phyloP scores from a whole-genome alignment of 345 rosid genomes.

The Populus deltoides region DNA sequence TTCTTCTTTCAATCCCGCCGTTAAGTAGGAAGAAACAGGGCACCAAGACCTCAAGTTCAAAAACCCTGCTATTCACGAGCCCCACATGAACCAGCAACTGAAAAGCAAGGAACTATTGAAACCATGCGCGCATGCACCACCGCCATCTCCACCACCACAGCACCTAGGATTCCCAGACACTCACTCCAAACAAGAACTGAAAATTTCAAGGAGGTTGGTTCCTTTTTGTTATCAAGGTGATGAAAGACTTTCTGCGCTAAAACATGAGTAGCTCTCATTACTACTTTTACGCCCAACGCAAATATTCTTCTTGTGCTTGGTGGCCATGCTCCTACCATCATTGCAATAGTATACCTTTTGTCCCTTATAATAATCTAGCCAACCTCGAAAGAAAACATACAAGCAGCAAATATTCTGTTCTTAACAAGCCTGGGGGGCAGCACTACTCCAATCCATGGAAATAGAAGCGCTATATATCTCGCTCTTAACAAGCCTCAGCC shows the following conservation, averaged over 20 bases:
- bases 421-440: background rate
- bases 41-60: background rate
- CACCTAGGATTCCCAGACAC: conserved; percentile 20
- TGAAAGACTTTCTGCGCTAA: conserved; percentile 20
- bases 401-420: too few relatives aligned
- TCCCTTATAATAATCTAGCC: conserved; percentile 1
- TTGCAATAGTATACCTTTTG: conserved; percentile 7
- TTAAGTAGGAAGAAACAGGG: background rate
- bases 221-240: background rate
- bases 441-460: background rate
- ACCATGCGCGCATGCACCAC: conserved; percentile 16
- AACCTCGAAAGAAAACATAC: background rate
- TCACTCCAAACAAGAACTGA: background rate
- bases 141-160: conserved; percentile 13
- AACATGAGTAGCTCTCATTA: conserved; percentile 15
- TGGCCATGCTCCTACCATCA: conserved; percentile 18
- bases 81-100: conserved; percentile 11
- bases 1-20: background rate
- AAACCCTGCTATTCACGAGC: conserved; percentile 6
- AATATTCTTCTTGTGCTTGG: background rate
- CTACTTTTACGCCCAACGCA: background rate
- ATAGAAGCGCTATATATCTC: background rate
- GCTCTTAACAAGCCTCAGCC: background rate
- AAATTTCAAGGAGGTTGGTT: background rate
- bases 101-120: conserved; percentile 4